Conservation (phyloP, 2,329 filamentous ascomycete genomes). For the Bretziella fagacearum region DNA sequence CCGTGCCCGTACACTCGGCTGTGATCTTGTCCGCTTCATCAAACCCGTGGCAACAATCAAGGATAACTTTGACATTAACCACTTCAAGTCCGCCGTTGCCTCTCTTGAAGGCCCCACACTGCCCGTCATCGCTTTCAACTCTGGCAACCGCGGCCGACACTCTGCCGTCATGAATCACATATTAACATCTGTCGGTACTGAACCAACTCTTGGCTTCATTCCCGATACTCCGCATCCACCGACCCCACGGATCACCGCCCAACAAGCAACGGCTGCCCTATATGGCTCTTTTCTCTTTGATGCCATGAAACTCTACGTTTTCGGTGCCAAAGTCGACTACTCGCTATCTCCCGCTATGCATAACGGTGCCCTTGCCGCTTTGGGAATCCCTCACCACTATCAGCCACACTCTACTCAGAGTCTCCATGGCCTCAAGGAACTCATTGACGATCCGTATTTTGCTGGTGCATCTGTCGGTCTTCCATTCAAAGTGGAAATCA, state of each 20-base stretch:
- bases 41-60: conserved; percentile 38
- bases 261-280: conserved; percentile 46
- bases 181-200: conserved; percentile 21
- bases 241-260: conserved; percentile 33
- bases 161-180: conserved; percentile 51
- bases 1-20: conserved; percentile 38
- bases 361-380: conserved; percentile 48
- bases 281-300: conserved; percentile 51
- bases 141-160: conserved; percentile 41
- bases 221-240: conserved; percentile 12
- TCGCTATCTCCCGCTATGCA: conserved; percentile 67
- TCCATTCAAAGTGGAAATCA: conserved; percentile 60
- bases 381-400: conserved; percentile 53
- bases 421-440: conserved; percentile 43
- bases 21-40: conserved; percentile 44
- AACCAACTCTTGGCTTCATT: conserved; percentile 20
- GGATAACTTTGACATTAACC: conserved; percentile 45
- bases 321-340: conserved; percentile 55
- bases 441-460: conserved; percentile 49
- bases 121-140: conserved; percentile 48
- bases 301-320: conserved; percentile 54
- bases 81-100: conserved; percentile 34
- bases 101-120: conserved; percentile 27
- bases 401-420: conserved; percentile 44
- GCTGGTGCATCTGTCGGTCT: conserved; percentile 56